A percentile compares a stretch with the other conserved stretches of the same genome.
Evolutionary conservation across 169 alveolate species (phyloP).

Genomic region (Amoebophrya sp.): DNA sequence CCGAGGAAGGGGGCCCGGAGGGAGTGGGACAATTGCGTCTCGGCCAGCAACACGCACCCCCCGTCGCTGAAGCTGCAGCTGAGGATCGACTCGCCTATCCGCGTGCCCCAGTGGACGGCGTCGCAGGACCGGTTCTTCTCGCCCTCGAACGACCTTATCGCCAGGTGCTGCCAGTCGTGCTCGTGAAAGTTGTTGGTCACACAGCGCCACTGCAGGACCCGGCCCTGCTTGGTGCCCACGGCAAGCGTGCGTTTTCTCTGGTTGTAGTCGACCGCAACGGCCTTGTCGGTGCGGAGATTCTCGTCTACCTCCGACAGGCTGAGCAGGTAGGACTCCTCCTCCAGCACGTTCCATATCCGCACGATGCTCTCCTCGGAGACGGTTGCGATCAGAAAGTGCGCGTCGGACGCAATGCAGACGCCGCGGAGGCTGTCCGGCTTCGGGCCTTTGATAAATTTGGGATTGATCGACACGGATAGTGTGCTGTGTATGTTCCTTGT

Average conservation of each 20-base stretch:
- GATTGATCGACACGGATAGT: no score
- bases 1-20: slow-evolving; percentile 5
- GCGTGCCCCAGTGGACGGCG: neutral
- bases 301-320: slow-evolving; percentile 60
- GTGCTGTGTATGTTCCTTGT: no score
- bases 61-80: neutral
- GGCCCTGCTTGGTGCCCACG: slow-evolving; percentile 29
- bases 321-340: slow-evolving; percentile 70
- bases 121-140: neutral
- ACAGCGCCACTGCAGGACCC: slow-evolving; percentile 28
- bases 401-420: neutral
- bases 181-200: neutral
- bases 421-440: neutral
- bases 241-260: slow-evolving; percentile 20
- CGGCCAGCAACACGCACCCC: neutral
- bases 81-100: neutral
- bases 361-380: slow-evolving; percentile 66
- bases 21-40: neutral
- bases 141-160: neutral
- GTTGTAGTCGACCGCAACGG: slow-evolving; percentile 40
- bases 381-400: neutral
- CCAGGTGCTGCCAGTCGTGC: slow-evolving; percentile 5
- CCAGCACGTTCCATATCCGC: slow-evolving; percentile 67
- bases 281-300: slow-evolving; percentile 43
- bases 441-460: no score